Evolutionary conservation across 345 rosid genomes (phyloP).

Genomic region (Draba incana): DNA sequence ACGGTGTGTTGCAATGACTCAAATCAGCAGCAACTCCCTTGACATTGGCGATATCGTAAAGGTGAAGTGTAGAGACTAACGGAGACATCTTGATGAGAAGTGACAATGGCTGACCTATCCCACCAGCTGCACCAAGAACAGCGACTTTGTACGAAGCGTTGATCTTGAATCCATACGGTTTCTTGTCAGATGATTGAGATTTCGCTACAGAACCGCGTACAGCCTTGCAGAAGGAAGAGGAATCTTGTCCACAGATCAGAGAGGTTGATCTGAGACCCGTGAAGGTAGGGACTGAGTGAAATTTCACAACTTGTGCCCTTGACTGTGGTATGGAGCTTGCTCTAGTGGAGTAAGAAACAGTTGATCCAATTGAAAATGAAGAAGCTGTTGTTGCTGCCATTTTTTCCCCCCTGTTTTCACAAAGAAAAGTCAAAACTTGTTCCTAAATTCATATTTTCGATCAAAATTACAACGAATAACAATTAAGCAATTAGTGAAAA

Average conservation of each 20-base stretch:
- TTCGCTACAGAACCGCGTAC: conserved; percentile 50
- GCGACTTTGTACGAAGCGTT: conserved; percentile 88
- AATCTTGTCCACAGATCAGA: conserved; percentile 53
- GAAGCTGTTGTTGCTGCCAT: conserved; percentile 82
- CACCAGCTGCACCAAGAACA: conserved; percentile 91
- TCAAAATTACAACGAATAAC: too few relatives aligned
- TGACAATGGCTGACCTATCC: conserved; percentile 87
- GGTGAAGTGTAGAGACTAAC: conserved; percentile 72
- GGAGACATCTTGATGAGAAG: conserved; percentile 96
- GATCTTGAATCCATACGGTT: conserved; percentile 51
- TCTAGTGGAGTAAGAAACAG: conserved; percentile 52
- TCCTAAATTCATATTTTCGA: too few relatives aligned
- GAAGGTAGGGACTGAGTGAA: conserved; percentile 54
- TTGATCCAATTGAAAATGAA: conserved; percentile 58
- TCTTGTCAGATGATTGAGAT: conserved; percentile 44
- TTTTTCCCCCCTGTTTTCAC: conserved; percentile 28
- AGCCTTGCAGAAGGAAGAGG: conserved; percentile 55
- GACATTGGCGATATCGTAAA: conserved; percentile 89
- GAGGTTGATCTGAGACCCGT: conserved; percentile 66
- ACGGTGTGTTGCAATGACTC: conserved; percentile 94
- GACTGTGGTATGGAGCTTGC: conserved; percentile 49
- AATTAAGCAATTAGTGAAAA: too few relatives aligned
- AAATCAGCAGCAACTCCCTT: conserved; percentile 96
- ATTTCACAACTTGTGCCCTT: conserved; percentile 46
- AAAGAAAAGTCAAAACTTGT: neutral